Base-by-base conservation (phyloP, 2,329 filamentous ascomycete species). In the Aureobasidium namibiae region DNA sequence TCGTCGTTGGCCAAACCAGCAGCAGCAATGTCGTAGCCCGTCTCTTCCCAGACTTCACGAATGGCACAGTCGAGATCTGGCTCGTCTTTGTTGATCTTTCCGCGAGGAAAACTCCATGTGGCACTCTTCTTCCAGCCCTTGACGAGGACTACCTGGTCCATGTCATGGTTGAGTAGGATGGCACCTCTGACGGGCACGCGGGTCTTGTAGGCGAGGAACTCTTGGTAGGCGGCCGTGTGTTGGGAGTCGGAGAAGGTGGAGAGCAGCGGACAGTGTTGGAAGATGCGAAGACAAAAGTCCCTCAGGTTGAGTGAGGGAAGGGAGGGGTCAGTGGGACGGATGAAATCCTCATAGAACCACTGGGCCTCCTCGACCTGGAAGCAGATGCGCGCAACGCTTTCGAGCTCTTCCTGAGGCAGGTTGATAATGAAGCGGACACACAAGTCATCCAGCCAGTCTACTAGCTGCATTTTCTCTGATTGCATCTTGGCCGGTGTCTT, bases 291-390 rank as follows among this genome's bases (percentile, higher is more conserved):
- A 67, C 89, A 92, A 74, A 99, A 99, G 54, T 81, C 85, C 65
- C 89, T 86, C 34, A 99, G 81, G 46, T 86, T 84, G 80, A 97
- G 87, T 59, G 88, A 91, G 4, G 94, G 94, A 11, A 99, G 81
- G 39, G 82, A 82, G 56, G 91, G 87, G 73, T 96, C 89, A 64
- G 94, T 80, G 39, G 92, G 92, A 49, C 94, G 89, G 72, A 99
- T 90, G 72, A 99, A 99, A 75, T 99, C 94, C 79, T 99, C 94
- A 83, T 99, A 99, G 76, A 95, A 99, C 94, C 94, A 99, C 85
- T 99, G 95, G 67, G 94, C 94, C 76, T 99, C 95, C 75, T 99
- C 94, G 67, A 99, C 89, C 76, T 97, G 92, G 73, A 99, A 99
- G 76, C 92, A 97, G 75, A 99, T 94, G 70, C 94, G 88, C 71